phyloP scores from a whole-genome alignment of 2,329 filamentous ascomycete species.

The Juglanconis oblonga region DNA sequence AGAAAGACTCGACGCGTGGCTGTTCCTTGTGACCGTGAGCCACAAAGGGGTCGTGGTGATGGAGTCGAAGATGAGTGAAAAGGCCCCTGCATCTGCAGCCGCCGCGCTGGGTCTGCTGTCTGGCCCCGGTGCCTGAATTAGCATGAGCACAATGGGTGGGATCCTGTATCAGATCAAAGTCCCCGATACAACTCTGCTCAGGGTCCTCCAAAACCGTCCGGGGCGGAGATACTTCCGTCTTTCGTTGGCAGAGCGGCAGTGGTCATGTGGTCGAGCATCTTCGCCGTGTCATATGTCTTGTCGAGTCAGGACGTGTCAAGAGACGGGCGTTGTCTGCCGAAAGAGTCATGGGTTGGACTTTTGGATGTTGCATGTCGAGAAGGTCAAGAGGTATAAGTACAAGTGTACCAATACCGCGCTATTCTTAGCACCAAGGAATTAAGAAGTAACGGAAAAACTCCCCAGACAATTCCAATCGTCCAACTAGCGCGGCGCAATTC shows the following conservation, averaged over 20 bases:
- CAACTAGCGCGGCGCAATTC: background rate
- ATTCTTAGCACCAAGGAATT: slow-evolving; percentile 1
- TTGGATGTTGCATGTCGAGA: too few relatives aligned
- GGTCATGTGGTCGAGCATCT: background rate
- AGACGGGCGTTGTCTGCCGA: background rate
- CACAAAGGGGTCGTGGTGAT: too few relatives aligned
- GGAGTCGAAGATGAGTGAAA: too few relatives aligned
- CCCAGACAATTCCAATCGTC: background rate
- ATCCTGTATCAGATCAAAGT: background rate
- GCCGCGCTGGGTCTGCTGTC: too few relatives aligned
- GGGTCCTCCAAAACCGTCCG: too few relatives aligned
- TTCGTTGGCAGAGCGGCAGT: background rate
- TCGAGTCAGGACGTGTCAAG: background rate
- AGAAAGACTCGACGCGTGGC: background rate
- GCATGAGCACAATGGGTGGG: background rate
- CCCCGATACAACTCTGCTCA: background rate
- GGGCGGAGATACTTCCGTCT: too few relatives aligned
- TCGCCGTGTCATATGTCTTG: background rate
- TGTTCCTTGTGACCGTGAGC: background rate
- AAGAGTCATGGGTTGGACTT: background rate
- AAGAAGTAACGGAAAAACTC: background rate
- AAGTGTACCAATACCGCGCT: background rate
- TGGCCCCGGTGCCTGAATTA: too few relatives aligned
- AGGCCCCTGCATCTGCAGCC: too few relatives aligned
- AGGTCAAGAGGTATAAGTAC: background rate